These are phyloP conservation scores for Aspergillus wentii DNA, from an alignment of 495 filamentous ascomycete species.

Conservation along the genomic window DNA sequence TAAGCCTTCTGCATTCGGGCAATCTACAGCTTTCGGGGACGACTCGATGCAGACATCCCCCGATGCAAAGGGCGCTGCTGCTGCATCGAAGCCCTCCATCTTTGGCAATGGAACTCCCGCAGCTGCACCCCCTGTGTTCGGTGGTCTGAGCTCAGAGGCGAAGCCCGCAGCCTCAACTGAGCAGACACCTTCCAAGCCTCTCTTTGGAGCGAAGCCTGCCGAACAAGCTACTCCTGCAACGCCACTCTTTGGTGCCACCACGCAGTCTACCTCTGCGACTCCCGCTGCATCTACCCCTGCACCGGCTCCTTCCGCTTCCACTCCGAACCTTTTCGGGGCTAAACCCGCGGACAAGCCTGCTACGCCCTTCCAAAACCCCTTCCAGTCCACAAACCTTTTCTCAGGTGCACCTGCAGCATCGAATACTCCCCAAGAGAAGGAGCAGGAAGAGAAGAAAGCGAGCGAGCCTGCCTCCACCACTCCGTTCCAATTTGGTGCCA, in stretches of 20 bases:
- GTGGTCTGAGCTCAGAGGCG: slow-evolving; percentile 12
- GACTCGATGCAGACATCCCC: slow-evolving; percentile 44
- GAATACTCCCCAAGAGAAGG: slow-evolving; percentile 8
- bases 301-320: slow-evolving; percentile 11
- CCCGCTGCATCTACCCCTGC: slow-evolving; percentile 10
- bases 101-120: slow-evolving; percentile 13
- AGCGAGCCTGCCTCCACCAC: slow-evolving; percentile 6
- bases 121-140: slow-evolving; percentile 8
- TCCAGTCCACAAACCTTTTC: slow-evolving; percentile 17
- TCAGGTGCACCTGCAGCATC: slow-evolving; percentile 5
- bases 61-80: slow-evolving; percentile 26
- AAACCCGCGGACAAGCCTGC: slow-evolving; percentile 12
- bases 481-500: slow-evolving; percentile 9
- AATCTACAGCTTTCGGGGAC: slow-evolving; percentile 17
- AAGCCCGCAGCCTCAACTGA: slow-evolving; percentile 7
- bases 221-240: slow-evolving; percentile 9
- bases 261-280: slow-evolving; percentile 10
- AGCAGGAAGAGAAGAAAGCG: slow-evolving; percentile 10
- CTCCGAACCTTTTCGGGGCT: slow-evolving; percentile 14
- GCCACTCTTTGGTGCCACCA: slow-evolving; percentile 16
- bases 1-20: slow-evolving; percentile 19
- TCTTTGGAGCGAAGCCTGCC: slow-evolving; percentile 17
- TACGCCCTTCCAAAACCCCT: slow-evolving; percentile 17
- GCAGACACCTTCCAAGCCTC: slow-evolving; percentile 15
- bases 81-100: slow-evolving; percentile 12